Evolutionary conservation across 805 yeast genomes (phyloP).

Genomic region (Ogataea paradorogensis): DNA sequence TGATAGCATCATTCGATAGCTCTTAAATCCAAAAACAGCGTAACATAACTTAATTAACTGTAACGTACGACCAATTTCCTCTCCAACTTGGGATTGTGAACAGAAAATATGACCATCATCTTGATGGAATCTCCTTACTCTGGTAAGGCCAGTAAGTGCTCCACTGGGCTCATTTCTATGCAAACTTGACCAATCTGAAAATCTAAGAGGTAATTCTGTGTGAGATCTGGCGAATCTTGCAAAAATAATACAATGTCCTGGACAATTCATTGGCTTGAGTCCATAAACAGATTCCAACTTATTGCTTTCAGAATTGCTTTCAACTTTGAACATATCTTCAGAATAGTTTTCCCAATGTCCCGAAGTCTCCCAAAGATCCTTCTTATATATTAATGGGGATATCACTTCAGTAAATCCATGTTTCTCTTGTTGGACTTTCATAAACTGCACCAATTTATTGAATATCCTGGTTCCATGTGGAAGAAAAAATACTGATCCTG

Average conservation of each 20-base stretch:
- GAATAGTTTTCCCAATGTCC: constrained; percentile 97
- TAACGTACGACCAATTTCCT: constrained; percentile 72
- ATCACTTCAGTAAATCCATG: constrained; percentile 90
- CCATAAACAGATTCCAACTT: constrained; percentile 53
- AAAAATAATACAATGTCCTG: constrained; percentile 77
- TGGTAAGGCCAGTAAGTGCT: constrained; percentile 84
- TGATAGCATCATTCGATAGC: constrained; percentile 66
- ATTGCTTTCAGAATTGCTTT: constrained; percentile 47
- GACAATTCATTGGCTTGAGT: constrained; percentile 78
- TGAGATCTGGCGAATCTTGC: constrained; percentile 73
- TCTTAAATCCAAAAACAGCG: constrained; percentile 56
- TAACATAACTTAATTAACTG: constrained; percentile 75
- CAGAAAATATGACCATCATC: constrained; percentile 98
- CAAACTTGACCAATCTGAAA: constrained; percentile 84
- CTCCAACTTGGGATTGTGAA: constrained; percentile 64
- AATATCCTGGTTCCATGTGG: constrained; percentile 91
- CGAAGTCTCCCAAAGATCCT: constrained; percentile 80
- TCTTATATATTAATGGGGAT: constrained; percentile 85
- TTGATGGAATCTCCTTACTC: constrained; percentile 94
- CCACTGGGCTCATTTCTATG: constrained; percentile 96
- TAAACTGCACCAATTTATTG: constrained; percentile 73
- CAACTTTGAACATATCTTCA: constrained; percentile 91
- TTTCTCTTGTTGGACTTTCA: constrained; percentile 77
- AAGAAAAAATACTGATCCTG: constrained; percentile 88
- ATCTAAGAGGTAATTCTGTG: constrained; percentile 81